Base-by-base conservation (phyloP, 2,329 filamentous ascomycete species). In the Thelonectria olida region DNA sequence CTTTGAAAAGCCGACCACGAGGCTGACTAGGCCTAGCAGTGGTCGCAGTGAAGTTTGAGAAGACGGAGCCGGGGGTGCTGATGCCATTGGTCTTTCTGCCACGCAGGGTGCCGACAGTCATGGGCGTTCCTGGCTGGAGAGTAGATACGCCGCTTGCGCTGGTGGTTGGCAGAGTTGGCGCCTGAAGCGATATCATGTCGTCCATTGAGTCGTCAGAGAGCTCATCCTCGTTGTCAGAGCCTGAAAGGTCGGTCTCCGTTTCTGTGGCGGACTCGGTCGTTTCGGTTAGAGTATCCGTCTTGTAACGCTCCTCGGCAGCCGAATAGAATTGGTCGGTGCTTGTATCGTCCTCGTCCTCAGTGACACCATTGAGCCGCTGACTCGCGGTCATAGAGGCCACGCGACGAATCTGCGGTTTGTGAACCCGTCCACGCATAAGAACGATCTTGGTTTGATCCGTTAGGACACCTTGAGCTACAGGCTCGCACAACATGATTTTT, bases 271-370 rank as follows among this genome's bases (percentile, higher is more conserved):
- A 82, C 55, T 85, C 85, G 6, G 85, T 84, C 7, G 86, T 86
- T 41, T 89, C 89, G 1, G 84, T 83, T 22, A 83, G 81, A 7
- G 83, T 81, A 58, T 87, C 84, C 13, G 86, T 87, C 70, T 81
- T 86, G 63, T 86, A 79, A 20, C 88, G 86, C 65, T 97, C 93
- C 74, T 97, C 95, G 2, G 92, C 90, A 1, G 95, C 95, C 6
- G 95, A 97, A 76, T 88, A 97, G 79, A 97, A 97, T 68, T 93
- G 90, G 73, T 98, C 95, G 59, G 92, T 97, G 6, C 92, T 90
- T 1, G 91, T 93, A 70, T 97, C 93, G 58, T 96, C 92, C 27
- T 91, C 90, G 49, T 87, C 84, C 49, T 87, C 85, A 7, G 75
- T 71, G 0, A 87, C 83, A 44, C 87, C 88, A 67, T 89, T 88